Evolutionary conservation across 768 basidiomycete species (phyloP), one percentile per base, ranked within the genome.

Genomic region (Postia placenta): DNA sequence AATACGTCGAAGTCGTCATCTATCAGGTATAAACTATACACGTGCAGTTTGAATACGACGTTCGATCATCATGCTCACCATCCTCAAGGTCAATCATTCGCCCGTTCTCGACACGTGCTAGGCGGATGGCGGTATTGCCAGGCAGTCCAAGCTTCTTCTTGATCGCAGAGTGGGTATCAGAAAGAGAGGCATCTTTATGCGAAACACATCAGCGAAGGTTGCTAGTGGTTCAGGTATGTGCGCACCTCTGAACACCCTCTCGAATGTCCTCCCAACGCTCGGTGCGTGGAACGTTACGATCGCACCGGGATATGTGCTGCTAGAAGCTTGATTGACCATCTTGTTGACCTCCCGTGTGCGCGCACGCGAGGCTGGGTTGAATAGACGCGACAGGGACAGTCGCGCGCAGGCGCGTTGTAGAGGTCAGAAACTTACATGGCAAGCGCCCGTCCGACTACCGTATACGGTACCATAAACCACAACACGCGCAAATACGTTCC

Each of bases 1-100:
- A 90, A 87, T 1, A 86, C 87, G 47, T 83, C 81, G 53, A 88
- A 90, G 63, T 91, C 88, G 33, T 85, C 87, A 38, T 87, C 88
- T 91, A 54, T 45, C 20, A 26, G 35, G 49, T 45, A 12, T 49
- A 9, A 42, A 35, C 35, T 28, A 40, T n/a, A 33, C 47, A 17
- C n/a, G 45, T 49, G 43, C 39, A 19, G 20, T 6, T 35, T 17
- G 24, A 28, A 27, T 40, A 39, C 33, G n/a, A 37, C 48, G 17
- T 14, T n/a, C n/a, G n/a, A n/a, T n/a, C n/a, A n/a, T n/a, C 39
- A 45, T n/a, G 62, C 72, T 52, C 56, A 87, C 89, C 85, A 60
- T 91, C 87, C 28, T 87, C 87, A n/a, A 92, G 71, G 60, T 85
- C 85, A 20, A 89, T 74, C 12, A 62, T 60, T 49, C 67, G 67